Evolutionary conservation across 192 early-diverging fungal species (phyloP).

Genomic region (Coemansia sp.): DNA sequence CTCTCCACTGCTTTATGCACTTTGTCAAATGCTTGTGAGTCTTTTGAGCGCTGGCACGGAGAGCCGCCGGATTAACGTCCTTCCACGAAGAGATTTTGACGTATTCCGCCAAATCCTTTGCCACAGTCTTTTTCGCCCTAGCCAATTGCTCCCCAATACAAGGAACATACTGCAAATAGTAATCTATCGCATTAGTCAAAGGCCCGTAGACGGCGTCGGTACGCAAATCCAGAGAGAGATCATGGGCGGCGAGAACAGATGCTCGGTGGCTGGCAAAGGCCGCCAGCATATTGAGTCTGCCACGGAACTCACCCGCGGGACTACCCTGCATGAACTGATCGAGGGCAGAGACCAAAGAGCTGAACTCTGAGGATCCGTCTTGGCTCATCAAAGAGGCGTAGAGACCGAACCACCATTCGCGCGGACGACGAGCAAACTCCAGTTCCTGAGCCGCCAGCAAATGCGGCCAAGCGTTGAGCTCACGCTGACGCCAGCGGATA

Average conservation of each 20-base stretch:
- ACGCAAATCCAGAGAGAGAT: not conserved
- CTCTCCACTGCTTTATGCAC: constrained; percentile 84
- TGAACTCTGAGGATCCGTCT: not conserved
- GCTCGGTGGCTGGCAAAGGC: constrained; percentile 58
- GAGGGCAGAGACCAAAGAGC: constrained; percentile 62
- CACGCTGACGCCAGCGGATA: constrained; percentile 88
- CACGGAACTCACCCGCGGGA: constrained; percentile 76
- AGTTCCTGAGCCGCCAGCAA: constrained; percentile 83
- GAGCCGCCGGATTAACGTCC: constrained; percentile 91
- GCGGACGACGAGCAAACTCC: constrained; percentile 62
- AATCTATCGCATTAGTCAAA: constrained; percentile 68
- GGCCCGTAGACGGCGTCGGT: constrained; percentile 37
- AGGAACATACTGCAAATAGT: constrained; percentile 78
- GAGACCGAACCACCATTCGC: constrained; percentile 90
- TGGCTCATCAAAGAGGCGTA: constrained; percentile 35
- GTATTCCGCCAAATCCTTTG: constrained; percentile 88
- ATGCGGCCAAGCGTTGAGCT: constrained; percentile 89
- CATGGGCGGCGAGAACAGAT: constrained; percentile 8
- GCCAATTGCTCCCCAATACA: constrained; percentile 63
- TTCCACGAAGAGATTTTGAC: constrained; percentile 98
- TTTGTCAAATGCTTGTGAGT: constrained; percentile 92
- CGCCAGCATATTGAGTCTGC: constrained; percentile 70
- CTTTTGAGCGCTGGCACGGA: constrained; percentile 86
- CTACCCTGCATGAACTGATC: constrained; percentile 84
- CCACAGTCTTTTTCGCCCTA: constrained; percentile 69